A percentile compares a stretch with the other conserved stretches of the same genome.
Conservation (phyloP, 345 rosid species). For the Eucalyptus erythrocorys region DNA sequence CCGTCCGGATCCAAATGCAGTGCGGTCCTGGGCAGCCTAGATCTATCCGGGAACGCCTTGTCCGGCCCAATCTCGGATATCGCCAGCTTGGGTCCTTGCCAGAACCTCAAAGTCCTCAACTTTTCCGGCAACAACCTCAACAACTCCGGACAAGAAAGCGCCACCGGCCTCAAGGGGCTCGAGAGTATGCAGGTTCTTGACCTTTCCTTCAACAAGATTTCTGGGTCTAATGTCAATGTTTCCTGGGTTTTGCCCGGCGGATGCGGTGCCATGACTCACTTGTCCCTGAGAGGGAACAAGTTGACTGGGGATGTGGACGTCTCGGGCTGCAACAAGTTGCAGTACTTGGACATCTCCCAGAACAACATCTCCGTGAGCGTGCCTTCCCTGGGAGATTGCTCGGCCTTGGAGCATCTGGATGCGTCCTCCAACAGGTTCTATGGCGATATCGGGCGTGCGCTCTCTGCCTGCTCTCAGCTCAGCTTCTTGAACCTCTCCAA, state of each 20-base stretch:
- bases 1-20: slow-evolving; percentile 61
- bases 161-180: neutral
- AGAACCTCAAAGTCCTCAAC: slow-evolving; percentile 38
- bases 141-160: slow-evolving; percentile 19
- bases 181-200: slow-evolving; percentile 48
- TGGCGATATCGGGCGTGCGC: slow-evolving; percentile 51
- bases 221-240: slow-evolving; percentile 38
- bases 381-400: slow-evolving; percentile 61
- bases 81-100: slow-evolving; percentile 39
- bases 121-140: slow-evolving; percentile 53
- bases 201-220: slow-evolving; percentile 55
- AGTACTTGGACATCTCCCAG: slow-evolving; percentile 55
- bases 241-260: slow-evolving; percentile 34
- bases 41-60: slow-evolving; percentile 61
- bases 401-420: slow-evolving; percentile 55
- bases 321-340: slow-evolving; percentile 45
- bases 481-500: slow-evolving; percentile 50
- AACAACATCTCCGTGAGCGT: slow-evolving; percentile 54
- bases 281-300: slow-evolving; percentile 58
- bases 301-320: slow-evolving; percentile 55
- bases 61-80: slow-evolving; percentile 49
- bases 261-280: slow-evolving; percentile 35
- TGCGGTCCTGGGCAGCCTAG: slow-evolving; percentile 38
- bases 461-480: slow-evolving; percentile 45
- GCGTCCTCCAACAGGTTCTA: slow-evolving; percentile 55